Evolutionary conservation across 495 filamentous ascomycete genomes (phyloP).

Genomic region (Beverwykella pulmonaria): DNA sequence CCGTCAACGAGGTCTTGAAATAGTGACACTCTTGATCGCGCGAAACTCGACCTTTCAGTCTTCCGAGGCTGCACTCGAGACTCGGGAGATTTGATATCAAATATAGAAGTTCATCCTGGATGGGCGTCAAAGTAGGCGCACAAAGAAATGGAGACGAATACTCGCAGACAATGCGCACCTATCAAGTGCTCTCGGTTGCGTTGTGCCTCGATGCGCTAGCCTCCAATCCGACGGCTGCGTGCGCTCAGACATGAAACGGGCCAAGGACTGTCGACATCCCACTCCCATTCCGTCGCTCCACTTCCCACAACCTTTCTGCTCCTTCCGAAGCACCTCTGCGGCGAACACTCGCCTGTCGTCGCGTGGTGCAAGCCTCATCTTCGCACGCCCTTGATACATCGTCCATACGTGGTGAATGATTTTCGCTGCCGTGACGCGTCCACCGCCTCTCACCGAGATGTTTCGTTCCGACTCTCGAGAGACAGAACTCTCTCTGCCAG

Average conservation of each 20-base stretch:
- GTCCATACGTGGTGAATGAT: background rate
- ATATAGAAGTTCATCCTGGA: background rate
- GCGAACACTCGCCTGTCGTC: slow-evolving; percentile 29
- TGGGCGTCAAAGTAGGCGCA: background rate
- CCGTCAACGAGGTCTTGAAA: background rate
- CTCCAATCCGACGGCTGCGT: slow-evolving; percentile 13
- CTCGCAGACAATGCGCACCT: slow-evolving; percentile 15
- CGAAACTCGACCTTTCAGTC: background rate
- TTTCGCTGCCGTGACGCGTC: slow-evolving; percentile 32
- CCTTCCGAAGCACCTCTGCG: slow-evolving; percentile 24
- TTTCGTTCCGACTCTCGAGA: background rate
- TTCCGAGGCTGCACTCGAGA: background rate
- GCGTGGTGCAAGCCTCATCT: slow-evolving; percentile 15
- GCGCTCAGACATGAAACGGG: slow-evolving; percentile 22
- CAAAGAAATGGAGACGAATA: background rate
- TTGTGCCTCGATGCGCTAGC: slow-evolving; percentile 1
- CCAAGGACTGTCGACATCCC: slow-evolving; percentile 7
- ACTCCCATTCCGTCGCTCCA: slow-evolving; percentile 12
- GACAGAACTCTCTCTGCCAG: background rate
- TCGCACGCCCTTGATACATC: slow-evolving; percentile 21
- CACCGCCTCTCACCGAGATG: background rate
- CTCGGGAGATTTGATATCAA: background rate
- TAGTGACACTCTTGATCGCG: background rate
- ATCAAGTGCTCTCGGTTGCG: slow-evolving; percentile 12
- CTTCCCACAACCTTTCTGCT: slow-evolving; percentile 12